A percentile compares a stretch with the other conserved stretches of the same genome.
phyloP scores from a whole-genome alignment of 75 land plant species.

The Ceratopteris richardii region DNA sequence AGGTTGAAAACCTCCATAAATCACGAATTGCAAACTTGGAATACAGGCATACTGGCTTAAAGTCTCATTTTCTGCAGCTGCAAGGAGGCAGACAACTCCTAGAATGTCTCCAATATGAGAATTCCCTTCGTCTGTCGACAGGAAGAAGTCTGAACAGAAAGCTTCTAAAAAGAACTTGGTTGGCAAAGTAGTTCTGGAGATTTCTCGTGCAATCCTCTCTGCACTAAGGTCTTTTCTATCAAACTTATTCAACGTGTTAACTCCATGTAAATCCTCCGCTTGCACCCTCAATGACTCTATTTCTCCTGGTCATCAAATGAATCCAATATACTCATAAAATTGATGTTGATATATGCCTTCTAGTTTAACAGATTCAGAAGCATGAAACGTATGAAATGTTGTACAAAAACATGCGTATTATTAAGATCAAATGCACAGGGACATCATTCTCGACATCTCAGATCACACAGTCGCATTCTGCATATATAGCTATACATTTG shows the following conservation, averaged over 20 bases:
- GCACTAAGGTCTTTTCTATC: not conserved
- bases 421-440: no score
- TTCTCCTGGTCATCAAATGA: not conserved
- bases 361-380: no score
- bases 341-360: no score
- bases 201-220: not conserved
- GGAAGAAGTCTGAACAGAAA: not conserved
- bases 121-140: not conserved
- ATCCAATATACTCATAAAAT: no score
- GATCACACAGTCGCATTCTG: no score
- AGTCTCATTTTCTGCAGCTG: constrained; percentile 49
- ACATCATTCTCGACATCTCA: no score
- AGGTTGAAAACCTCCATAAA: no score
- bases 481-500: no score
- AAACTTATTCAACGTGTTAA: not conserved
- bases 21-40: not conserved
- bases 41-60: constrained; percentile 49
- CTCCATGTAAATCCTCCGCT: not conserved
- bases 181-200: constrained; percentile 6
- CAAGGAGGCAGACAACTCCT: constrained; percentile 73
- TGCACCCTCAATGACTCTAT: constrained; percentile 3
- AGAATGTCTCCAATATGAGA: constrained; percentile 42
- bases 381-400: no score
- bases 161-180: constrained; percentile 19
- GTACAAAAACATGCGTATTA: no score